These are phyloP conservation scores for Entomophthora muscae DNA, from an alignment of 371 early-diverging fungal genomes.

Conservation along the genomic window DNA sequence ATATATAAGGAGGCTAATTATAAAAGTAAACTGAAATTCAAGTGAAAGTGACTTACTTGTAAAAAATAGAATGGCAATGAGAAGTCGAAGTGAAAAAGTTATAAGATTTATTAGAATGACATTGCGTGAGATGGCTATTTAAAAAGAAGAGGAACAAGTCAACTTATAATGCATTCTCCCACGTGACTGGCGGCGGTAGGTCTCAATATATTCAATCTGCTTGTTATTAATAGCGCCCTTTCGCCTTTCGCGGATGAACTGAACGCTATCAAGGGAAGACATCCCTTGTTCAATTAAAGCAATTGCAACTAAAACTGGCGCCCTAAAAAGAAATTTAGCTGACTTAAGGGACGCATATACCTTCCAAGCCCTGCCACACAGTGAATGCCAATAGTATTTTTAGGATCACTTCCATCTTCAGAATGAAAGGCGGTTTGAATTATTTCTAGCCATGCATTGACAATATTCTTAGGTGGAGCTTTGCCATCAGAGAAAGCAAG, in stretches of 20 bases:
- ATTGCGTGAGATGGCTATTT: too few relatives aligned
- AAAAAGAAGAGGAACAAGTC: too few relatives aligned
- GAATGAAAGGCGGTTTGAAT: conserved; percentile 28
- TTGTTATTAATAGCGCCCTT: conserved; percentile 67
- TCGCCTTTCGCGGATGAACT: conserved; percentile 47
- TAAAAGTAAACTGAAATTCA: too few relatives aligned
- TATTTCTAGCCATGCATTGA: conserved; percentile 52
- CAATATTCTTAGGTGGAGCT: conserved; percentile 45
- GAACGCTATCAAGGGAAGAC: conserved; percentile 55
- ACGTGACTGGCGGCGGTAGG: conserved; percentile 30
- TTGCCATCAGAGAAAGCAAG: conserved; percentile 33
- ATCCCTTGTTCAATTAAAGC: conserved; percentile 68
- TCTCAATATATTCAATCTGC: conserved; percentile 57
- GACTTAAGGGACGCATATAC: not conserved
- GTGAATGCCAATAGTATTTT: conserved; percentile 59
- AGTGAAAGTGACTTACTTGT: too few relatives aligned
- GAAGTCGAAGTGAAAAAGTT: too few relatives aligned
- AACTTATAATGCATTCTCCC: conserved; percentile 12
- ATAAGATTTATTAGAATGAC: too few relatives aligned
- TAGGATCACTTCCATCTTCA: conserved; percentile 16
- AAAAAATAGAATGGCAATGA: too few relatives aligned
- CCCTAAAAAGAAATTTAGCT: conserved; percentile 13
- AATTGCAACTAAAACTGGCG: conserved; percentile 51
- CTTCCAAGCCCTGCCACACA: conserved; percentile 70
- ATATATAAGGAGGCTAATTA: too few relatives aligned